Conservation (phyloP, 1,139 yeast species). For the Yarrowia galli region DNA sequence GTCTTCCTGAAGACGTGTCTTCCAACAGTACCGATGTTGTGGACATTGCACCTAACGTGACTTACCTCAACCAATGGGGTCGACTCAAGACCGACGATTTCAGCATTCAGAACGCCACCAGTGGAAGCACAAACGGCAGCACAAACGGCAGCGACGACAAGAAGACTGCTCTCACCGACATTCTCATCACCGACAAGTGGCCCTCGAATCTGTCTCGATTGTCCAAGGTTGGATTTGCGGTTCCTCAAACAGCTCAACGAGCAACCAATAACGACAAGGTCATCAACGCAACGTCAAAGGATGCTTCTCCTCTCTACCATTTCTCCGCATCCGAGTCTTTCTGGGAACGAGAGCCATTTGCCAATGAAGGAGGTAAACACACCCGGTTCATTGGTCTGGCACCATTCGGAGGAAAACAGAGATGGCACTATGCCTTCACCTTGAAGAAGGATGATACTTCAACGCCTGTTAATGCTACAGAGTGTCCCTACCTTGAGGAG, state of each 20-base stretch:
- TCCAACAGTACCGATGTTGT: slow-evolving; percentile 16
- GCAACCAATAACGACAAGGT: slow-evolving; percentile 14
- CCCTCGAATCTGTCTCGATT: slow-evolving; percentile 31
- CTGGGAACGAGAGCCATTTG: slow-evolving; percentile 47
- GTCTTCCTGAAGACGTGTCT: slow-evolving; percentile 18
- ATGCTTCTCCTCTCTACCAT: slow-evolving; percentile 7
- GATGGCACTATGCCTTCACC: slow-evolving; percentile 48
- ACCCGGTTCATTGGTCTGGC: slow-evolving; percentile 47
- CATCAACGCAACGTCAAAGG: not conserved
- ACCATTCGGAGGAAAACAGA: slow-evolving; percentile 42
- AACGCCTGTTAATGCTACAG: slow-evolving; percentile 17
- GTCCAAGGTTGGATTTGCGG: slow-evolving; percentile 25
- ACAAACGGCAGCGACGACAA: not conserved
- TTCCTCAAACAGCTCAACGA: slow-evolving; percentile 19
- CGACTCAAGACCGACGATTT: slow-evolving; percentile 16
- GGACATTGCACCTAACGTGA: slow-evolving; percentile 27
- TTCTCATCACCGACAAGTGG: slow-evolving; percentile 35
- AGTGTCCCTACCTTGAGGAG: slow-evolving; percentile 12
- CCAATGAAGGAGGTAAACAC: slow-evolving; percentile 40
- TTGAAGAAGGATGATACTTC: slow-evolving; percentile 39
- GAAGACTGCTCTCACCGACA: not conserved
- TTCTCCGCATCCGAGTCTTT: slow-evolving; percentile 38
- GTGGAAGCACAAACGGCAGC: not conserved
- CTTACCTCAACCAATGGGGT: slow-evolving; percentile 26
- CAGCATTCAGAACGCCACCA: slow-evolving; percentile 10